A percentile compares a stretch with the other conserved stretches of the same genome.
Evolutionary conservation across 352 stramenopile species (phyloP).

Genomic region (Pythium periplocum): DNA sequence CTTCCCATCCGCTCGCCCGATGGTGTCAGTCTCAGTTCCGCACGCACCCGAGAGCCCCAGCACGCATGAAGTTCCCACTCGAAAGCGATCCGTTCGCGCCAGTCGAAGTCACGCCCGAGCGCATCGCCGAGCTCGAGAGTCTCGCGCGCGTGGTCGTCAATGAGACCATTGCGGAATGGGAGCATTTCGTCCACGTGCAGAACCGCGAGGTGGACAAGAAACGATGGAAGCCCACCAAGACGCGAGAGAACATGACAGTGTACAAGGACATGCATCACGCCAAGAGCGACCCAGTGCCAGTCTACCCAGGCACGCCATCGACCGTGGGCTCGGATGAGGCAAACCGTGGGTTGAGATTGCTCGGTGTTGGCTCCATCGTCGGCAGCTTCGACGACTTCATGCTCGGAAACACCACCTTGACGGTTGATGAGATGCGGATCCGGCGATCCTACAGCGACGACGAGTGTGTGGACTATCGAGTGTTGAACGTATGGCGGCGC

Average conservation of each 20-base stretch:
- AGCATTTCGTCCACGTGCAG: conserved; percentile 17
- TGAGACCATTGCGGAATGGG: conserved; percentile 22
- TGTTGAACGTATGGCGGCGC: conserved; percentile 37
- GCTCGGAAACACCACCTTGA: conserved; percentile 36
- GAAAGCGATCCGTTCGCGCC: conserved; percentile 20
- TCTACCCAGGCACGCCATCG: background rate
- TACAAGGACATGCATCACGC: conserved; percentile 29
- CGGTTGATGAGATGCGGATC: conserved; percentile 38
- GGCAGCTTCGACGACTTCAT: conserved; percentile 21
- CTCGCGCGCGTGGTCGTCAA: conserved; percentile 28
- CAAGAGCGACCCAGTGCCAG: conserved; percentile 8
- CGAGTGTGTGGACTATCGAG: conserved; percentile 39
- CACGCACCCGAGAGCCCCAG: no score
- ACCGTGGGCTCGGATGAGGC: background rate
- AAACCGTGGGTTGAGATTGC: background rate
- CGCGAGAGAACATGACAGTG: conserved; percentile 39
- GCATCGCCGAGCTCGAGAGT: conserved; percentile 22
- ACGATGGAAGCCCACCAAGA: conserved; percentile 52
- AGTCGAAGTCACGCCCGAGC: conserved; percentile 24
- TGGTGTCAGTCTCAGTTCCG: no score
- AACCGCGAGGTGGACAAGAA: conserved; percentile 26
- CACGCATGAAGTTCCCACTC: conserved; percentile 15
- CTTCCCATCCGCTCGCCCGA: no score
- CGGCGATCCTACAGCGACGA: conserved; percentile 46
- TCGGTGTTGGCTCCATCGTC: conserved; percentile 13